Evolutionary conservation across 345 rosid genomes (phyloP).

Genomic region (Hypericum perforatum): DNA sequence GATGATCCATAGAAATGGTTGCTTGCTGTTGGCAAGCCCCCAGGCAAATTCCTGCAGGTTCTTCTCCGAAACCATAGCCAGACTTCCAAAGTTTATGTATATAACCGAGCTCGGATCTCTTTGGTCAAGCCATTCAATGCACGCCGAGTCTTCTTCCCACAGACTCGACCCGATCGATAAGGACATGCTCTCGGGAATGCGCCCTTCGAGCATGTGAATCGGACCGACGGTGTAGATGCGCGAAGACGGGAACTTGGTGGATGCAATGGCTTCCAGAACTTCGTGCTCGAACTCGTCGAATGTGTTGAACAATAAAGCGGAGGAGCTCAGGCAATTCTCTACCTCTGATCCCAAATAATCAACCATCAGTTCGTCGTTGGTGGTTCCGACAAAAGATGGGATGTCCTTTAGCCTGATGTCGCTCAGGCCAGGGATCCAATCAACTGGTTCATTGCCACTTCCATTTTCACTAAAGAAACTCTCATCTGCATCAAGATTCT

Average conservation of each 20-base stretch:
- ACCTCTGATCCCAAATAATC: slow-evolving; percentile 10
- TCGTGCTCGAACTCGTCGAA: slow-evolving; percentile 29
- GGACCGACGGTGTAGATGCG: slow-evolving; percentile 26
- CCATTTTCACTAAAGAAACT: slow-evolving; percentile 16
- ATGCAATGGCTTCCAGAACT: slow-evolving; percentile 17
- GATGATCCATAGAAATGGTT: slow-evolving; percentile 28
- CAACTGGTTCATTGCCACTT: slow-evolving; percentile 18
- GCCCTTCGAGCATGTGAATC: slow-evolving; percentile 21
- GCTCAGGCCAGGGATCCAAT: slow-evolving; percentile 35
- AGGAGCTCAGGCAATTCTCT: slow-evolving; percentile 17
- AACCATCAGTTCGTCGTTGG: slow-evolving; percentile 25
- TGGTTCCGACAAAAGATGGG: slow-evolving; percentile 24
- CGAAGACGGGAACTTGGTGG: slow-evolving; percentile 10
- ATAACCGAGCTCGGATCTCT: slow-evolving; percentile 13
- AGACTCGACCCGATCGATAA: slow-evolving; percentile 16
- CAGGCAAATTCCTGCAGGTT: slow-evolving; percentile 29
- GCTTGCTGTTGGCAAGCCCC: slow-evolving; percentile 29
- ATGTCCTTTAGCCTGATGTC: slow-evolving; percentile 28
- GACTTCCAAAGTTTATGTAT: slow-evolving; percentile 20
- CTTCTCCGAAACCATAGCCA: slow-evolving; percentile 10
- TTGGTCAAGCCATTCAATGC: slow-evolving; percentile 20
- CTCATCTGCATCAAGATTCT: slow-evolving; percentile 18
- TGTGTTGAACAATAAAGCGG: slow-evolving; percentile 31
- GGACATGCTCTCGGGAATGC: slow-evolving; percentile 4
- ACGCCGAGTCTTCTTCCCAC: slow-evolving; percentile 26